phyloP scores from a whole-genome alignment of 2,329 filamentous ascomycete species.

The Ascochyta fabae region DNA sequence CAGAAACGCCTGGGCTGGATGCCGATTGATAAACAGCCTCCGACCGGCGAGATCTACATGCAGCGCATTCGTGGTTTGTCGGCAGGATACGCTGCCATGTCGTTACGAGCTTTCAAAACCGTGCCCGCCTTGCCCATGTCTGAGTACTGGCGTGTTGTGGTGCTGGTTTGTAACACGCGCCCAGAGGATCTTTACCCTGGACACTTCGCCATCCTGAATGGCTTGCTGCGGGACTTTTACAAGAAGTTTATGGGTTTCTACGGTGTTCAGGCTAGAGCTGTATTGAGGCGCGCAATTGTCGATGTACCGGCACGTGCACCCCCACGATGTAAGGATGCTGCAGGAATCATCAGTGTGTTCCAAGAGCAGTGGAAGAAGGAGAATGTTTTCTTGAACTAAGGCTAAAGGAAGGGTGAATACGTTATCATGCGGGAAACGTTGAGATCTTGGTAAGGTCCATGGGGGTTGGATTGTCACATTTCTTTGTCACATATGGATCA shows the following conservation, averaged over 20 bases:
- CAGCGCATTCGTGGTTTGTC: conserved; percentile 85
- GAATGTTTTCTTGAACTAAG: conserved; percentile 21
- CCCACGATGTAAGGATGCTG: conserved; percentile 32
- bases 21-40: conserved; percentile 31
- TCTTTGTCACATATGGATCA: conserved; percentile 9
- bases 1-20: conserved; percentile 43
- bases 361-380: conserved; percentile 43
- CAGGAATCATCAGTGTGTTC: conserved; percentile 38
- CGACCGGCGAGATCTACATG: conserved; percentile 70
- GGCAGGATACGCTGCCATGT: conserved; percentile 82
- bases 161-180: conserved; percentile 78
- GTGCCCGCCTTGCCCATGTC: conserved; percentile 76
- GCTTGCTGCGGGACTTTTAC: conserved; percentile 67
- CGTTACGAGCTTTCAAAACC: conserved; percentile 72
- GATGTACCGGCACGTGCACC: conserved; percentile 66
- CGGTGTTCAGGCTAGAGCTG: conserved; percentile 75
- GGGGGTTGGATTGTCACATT: neutral
- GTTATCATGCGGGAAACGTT: too few relatives aligned
- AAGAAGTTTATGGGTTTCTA: conserved; percentile 81
- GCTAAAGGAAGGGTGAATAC: neutral
- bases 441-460: neutral
- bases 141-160: conserved; percentile 82
- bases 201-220: conserved; percentile 59
- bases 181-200: conserved; percentile 56
- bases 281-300: conserved; percentile 73